Evolutionary conservation across 2,329 filamentous ascomycete genomes (phyloP).

Genomic region (Pseudofabraea citricarpa): DNA sequence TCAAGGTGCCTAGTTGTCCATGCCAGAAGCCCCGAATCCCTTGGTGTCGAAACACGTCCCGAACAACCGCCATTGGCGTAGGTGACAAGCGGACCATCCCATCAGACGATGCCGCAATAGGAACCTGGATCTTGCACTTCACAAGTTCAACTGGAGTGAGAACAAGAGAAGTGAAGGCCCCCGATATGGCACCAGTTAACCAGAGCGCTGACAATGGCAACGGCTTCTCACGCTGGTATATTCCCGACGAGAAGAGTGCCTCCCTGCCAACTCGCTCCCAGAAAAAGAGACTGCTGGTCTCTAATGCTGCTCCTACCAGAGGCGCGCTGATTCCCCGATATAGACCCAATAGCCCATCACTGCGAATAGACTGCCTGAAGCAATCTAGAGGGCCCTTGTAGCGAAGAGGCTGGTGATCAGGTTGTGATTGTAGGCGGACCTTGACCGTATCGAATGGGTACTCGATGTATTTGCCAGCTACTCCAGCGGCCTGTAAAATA

Average conservation of each 20-base stretch:
- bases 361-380: slow-evolving; percentile 77
- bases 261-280: slow-evolving; percentile 76
- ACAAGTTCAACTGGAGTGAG: slow-evolving; percentile 95
- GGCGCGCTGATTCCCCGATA: slow-evolving; percentile 94
- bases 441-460: slow-evolving; percentile 99
- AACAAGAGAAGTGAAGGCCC: slow-evolving; percentile 83
- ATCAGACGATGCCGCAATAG: slow-evolving; percentile 31
- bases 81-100: slow-evolving; percentile 43
- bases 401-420: slow-evolving; percentile 72
- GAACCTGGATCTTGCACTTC: slow-evolving; percentile 97
- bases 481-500: slow-evolving; percentile 65
- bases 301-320: slow-evolving; percentile 82
- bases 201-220: slow-evolving; percentile 73
- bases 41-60: slow-evolving; percentile 75
- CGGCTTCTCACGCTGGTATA: slow-evolving; percentile 46
- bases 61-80: slow-evolving; percentile 66
- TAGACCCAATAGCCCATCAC: slow-evolving; percentile 68
- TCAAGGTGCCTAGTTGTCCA: slow-evolving; percentile 87
- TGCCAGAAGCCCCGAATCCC: slow-evolving; percentile 90
- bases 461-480: slow-evolving; percentile 92
- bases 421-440: slow-evolving; percentile 94
- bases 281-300: slow-evolving; percentile 90
- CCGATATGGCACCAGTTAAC: slow-evolving; percentile 78
- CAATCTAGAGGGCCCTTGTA: slow-evolving; percentile 90
- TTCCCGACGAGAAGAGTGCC: slow-evolving; percentile 49